Evolutionary conservation across 2,329 filamentous ascomycete species (phyloP), one percentile per base, ranked within the genome.

Genomic region (Apiospora pterosperma): DNA sequence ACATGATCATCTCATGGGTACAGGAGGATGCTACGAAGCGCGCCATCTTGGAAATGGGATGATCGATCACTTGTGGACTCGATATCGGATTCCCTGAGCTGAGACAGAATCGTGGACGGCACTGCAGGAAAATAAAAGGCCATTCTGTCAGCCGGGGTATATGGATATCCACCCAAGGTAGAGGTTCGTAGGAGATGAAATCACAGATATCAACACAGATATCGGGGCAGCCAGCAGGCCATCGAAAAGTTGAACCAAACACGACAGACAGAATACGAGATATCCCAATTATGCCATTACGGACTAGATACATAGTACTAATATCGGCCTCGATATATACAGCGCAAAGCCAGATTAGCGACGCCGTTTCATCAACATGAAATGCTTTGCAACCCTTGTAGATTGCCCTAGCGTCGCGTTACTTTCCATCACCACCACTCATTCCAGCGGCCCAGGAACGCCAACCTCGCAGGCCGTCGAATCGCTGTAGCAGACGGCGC

Each of bases 1-100:
- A 82, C 36, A 80, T 87, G 65, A 86, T 96, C 64, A 82, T 88
- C 67, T 80, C 81, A 21, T 96, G 92, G 92, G 85, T 93, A 4
- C 79, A 85, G 34, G 89, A 90, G 59, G 88, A 90, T 70, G 72
- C 82, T 68, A 80, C 78, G 4, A 80, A 78, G 71, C 77, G 80
- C 70, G 73, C 79, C 4, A 72, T 80, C 23, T 10, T 77, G 60
- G 76, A 73, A 28, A 64, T 77, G 67, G 67, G 28, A 11, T 55
- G 48, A 55, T 55, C 48, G 48, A 55, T 55, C 48, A 55, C 16
- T 55, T 34, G 66, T 19, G 59, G 12, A n/a, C 28, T 19, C 44
- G 23, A 28, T 28, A 52, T 1, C 11, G 44, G 25, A 4, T 44
- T 52, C 16, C 12, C 19, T 28, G 16, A 8, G 7, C 19, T 8